A percentile compares a stretch with the other conserved stretches of the same genome.
phyloP scores from a whole-genome alignment of 192 early-diverging fungal species.

The Borealophlyctis nickersoniae region DNA sequence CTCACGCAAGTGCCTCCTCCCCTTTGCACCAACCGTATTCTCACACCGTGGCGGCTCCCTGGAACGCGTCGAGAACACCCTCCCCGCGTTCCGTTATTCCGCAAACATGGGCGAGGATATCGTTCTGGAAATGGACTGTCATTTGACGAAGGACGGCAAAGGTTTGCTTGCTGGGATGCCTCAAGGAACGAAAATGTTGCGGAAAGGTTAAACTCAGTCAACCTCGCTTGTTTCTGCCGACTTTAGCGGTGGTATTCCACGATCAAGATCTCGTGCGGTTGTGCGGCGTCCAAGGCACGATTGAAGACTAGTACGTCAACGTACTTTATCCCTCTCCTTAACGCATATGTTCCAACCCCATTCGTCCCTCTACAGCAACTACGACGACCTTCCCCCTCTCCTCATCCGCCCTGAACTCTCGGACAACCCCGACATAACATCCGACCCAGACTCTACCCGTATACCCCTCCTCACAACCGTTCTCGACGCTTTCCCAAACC shows the following conservation, averaged over 20 bases:
- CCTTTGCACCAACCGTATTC: conserved; percentile 22
- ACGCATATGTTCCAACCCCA: neutral
- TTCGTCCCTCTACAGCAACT: conserved; percentile 14
- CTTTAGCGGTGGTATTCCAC: conserved; percentile 45
- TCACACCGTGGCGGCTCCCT: conserved; percentile 46
- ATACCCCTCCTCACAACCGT: conserved; percentile 43
- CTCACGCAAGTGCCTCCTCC: too few relatives aligned
- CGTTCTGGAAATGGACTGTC: conserved; percentile 44
- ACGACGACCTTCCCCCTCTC: conserved; percentile 39
- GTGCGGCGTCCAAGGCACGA: conserved; percentile 36
- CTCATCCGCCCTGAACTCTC: conserved; percentile 26
- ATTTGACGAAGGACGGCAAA: conserved; percentile 43
- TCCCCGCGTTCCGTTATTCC: conserved; percentile 43
- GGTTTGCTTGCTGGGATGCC: conserved; percentile 2
- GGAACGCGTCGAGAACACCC: conserved; percentile 48
- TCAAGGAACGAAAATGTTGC: neutral
- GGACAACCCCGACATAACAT: conserved; percentile 3
- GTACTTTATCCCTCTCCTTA: neutral
- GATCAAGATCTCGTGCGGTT: conserved; percentile 34
- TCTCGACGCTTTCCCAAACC: conserved; percentile 37
- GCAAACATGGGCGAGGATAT: conserved; percentile 32
- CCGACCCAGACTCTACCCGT: conserved; percentile 29
- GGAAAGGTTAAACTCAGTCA: neutral
- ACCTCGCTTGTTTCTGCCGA: neutral
- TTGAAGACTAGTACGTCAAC: conserved; percentile 29